Percentiles rank a stretch among this genome's conserved stretches.
Conservation (phyloP, 805 yeast genomes). For the Scheffersomyces coipomensis region DNA sequence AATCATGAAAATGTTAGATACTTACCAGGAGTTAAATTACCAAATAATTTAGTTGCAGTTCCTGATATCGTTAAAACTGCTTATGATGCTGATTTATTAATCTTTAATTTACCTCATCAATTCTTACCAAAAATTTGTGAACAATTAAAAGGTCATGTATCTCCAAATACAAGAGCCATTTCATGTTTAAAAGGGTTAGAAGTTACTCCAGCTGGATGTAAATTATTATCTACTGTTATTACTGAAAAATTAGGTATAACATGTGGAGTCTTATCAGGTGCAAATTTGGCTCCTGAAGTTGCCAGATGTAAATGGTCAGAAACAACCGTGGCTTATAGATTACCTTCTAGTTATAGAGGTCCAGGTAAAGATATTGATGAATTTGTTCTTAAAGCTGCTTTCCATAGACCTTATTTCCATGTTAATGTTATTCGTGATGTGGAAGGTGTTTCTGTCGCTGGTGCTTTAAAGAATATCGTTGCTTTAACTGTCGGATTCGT, state of each 20-base stretch:
- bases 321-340: conserved; percentile 43
- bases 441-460: conserved; percentile 46
- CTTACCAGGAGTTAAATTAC: conserved; percentile 42
- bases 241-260: conserved; percentile 42
- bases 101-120: conserved; percentile 48
- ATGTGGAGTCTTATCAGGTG: conserved; percentile 49
- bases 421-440: conserved; percentile 45
- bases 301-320: conserved; percentile 48
- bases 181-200: conserved; percentile 47
- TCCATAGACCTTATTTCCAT: conserved; percentile 48
- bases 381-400: conserved; percentile 37
- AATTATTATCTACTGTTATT: conserved; percentile 42
- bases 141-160: conserved; percentile 38
- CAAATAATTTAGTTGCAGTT: conserved; percentile 38
- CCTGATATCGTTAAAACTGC: conserved; percentile 39
- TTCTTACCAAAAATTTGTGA: conserved; percentile 38
- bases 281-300: conserved; percentile 46
- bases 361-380: conserved; percentile 41
- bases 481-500: conserved; percentile 47
- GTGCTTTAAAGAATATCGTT: conserved; percentile 46
- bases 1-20: conserved; percentile 45
- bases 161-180: conserved; percentile 39
- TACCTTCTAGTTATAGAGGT: conserved; percentile 39
- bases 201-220: conserved; percentile 42
- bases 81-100: conserved; percentile 40